Evolutionary conservation across 2,329 filamentous ascomycete genomes (phyloP), one percentile per base, ranked within the genome.

Genomic region (Pseudogymnoascus sp.): DNA sequence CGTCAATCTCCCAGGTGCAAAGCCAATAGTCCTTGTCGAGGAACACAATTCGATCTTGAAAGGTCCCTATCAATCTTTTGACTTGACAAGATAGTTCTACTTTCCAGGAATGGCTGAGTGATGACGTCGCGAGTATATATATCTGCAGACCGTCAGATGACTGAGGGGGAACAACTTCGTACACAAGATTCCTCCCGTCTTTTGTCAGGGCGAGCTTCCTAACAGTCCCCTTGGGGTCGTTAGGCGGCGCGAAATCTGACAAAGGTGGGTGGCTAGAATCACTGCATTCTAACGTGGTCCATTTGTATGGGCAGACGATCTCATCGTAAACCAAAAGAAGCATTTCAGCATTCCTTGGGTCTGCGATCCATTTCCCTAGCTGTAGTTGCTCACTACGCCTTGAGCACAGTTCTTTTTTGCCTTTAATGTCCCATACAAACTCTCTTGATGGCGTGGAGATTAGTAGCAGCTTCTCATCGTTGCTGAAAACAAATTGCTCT

Each of bases 401-500:
- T 15, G 39, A 45, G 6, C 39, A 45, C 15, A 45, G 2, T 26
- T 45, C 21, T 15, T 8, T 2, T 6, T 45, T 45, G 3, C 3
- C 15, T 18, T 26, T 45, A 23, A 45, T 12, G 9, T 45, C 19
- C 39, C 39, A 45, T 8, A 45, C 21, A n/a, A 45, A 8, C n/a
- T n/a, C 39, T 5, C 9, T 2, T 3, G 13, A n/a, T 10, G 21
- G 15, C 3, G 39, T 45, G 19, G 63, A 63, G 23, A 59, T 48
- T 9, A 64, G 39, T 12, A 64, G 45, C 38, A 58, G 48, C 35
- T 58, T 56, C 52, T 64, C 63, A 23, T 52, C 57, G 15, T 35
- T 30, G 34, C 58, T 63, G 45, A 64, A 63, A 28, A 64, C 30
- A 6, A 63, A 30, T 34, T 63, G 63, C 8, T 9, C 3, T 33